Base-by-base conservation (phyloP, 805 yeast genomes). In the Ogataea salicorniae region DNA sequence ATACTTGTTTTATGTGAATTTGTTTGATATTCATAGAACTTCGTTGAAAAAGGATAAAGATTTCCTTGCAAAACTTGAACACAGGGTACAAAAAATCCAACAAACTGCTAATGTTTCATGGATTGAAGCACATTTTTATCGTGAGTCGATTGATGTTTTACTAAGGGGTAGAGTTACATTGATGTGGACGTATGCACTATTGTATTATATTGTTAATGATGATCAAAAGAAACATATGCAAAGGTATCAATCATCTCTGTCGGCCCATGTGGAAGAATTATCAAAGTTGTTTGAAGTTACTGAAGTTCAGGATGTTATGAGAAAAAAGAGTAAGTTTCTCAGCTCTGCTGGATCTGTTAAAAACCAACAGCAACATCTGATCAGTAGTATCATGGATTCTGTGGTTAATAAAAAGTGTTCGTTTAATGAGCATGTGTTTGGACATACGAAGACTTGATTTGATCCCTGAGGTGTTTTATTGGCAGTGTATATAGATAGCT, bases 121-220 rank as follows among this genome's bases (percentile, higher is more conserved):
- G 95, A 85, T 84, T 45, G 96, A 91, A 59, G 84, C 89, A 1
- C 94, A 87, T 57, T 92, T 86, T 60, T 74, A 91, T 43, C 77
- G 83, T 9, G 92, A 87, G 45, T 81, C 92, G 37, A 81, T 87
- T 37, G 74, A 75, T 41, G 75, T 77, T 2, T 67, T 92, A 47
- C 71, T 82, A 31, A 75, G 74, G 48, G 87, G 95, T 7, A 73
- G 98, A 49, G 79, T 81, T 39, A 79, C 88, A 1, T 71, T 94
- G 45, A 87, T 89, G 70, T 94, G 98, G 97, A 81, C 97, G 0
- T 91, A 87, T 66, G 90, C 88, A 2, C 77, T 89, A 56, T 82
- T 88, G 13, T 92, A 69, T 59, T 87, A 82, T 61, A 70, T 89
- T 34, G 74, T 72, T 37, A 42, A 47, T 15, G 63, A 69, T 31